Conservation (phyloP, 768 basidiomycete species). For the Phaeotremella skinneri region DNA sequence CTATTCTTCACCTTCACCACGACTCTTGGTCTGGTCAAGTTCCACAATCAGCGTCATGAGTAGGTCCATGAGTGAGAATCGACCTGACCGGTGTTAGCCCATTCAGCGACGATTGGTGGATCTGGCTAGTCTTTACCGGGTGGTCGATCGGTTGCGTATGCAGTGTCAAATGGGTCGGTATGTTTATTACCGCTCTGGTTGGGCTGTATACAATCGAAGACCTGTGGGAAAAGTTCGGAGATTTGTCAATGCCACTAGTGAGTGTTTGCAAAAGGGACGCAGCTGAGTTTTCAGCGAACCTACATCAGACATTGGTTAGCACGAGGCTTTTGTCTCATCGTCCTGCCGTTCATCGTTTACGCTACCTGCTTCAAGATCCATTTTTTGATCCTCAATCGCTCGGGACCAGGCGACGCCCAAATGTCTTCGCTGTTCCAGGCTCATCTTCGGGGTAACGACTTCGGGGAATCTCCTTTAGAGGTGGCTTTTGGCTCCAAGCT, state of each 20-base stretch:
- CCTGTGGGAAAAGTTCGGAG: constrained; percentile 97
- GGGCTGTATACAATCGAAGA: constrained; percentile 97
- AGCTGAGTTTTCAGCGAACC: constrained; percentile 60
- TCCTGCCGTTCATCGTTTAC: constrained; percentile 88
- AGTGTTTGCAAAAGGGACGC: constrained; percentile 45
- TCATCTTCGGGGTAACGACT: constrained; percentile 90
- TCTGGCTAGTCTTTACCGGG: constrained; percentile 92
- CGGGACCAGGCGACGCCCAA: constrained; percentile 94
- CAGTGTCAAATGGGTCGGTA: constrained; percentile 93
- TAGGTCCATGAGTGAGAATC: constrained; percentile 54
- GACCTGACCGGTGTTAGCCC: constrained; percentile 58
- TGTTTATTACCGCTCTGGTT: constrained; percentile 91
- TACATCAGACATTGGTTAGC: constrained; percentile 91
- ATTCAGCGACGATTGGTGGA: constrained; percentile 96
- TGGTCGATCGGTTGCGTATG: constrained; percentile 91
- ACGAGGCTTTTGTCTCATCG: constrained; percentile 75
- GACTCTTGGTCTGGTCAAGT: constrained; percentile 89
- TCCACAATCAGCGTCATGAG: constrained; percentile 95
- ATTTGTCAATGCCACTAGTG: constrained; percentile 84
- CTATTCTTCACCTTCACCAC: constrained; percentile 98
- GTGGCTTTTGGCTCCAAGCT: constrained; percentile 84
- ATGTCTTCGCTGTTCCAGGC: constrained; percentile 99
- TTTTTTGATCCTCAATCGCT: constrained; percentile 88
- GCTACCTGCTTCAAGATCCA: constrained; percentile 94
- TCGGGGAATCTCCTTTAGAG: constrained; percentile 88